These are phyloP conservation scores for Drechslerella dactyloides DNA, from an alignment of 2,329 filamentous ascomycete genomes.

Conservation along the genomic window DNA sequence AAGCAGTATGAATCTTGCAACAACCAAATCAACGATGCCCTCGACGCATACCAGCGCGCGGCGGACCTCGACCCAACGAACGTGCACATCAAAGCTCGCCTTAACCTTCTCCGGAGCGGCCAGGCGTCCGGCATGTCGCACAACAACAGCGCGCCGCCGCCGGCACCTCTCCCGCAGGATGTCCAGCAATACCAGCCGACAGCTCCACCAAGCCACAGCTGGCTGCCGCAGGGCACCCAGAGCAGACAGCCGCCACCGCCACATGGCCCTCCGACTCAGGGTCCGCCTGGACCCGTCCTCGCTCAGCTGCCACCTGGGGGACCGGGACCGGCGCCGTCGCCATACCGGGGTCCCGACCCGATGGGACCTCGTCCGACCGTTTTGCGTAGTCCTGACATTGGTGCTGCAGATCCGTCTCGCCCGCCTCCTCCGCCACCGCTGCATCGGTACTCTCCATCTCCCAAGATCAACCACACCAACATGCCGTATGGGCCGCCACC, in stretches of 20 bases:
- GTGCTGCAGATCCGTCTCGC: constrained; percentile 55
- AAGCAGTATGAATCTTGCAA: constrained; percentile 94
- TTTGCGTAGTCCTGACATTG: constrained; percentile 52
- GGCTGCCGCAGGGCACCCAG: constrained; percentile 75
- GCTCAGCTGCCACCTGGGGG: constrained; percentile 58
- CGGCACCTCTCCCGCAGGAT: constrained; percentile 71
- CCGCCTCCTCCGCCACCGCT: constrained; percentile 60
- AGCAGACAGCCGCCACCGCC: constrained; percentile 68
- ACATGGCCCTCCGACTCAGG: constrained; percentile 57
- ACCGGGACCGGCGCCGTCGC: constrained; percentile 52
- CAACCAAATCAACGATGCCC: constrained; percentile 94
- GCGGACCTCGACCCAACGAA: constrained; percentile 92
- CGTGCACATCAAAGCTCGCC: constrained; percentile 91
- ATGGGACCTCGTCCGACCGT: constrained; percentile 54
- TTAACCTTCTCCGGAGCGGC: constrained; percentile 85
- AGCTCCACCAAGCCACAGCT: constrained; percentile 70
- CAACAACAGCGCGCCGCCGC: constrained; percentile 76
- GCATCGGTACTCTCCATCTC: constrained; percentile 54
- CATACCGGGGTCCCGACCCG: constrained; percentile 56
- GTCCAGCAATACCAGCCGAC: constrained; percentile 89
- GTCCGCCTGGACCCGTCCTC: constrained; percentile 58
- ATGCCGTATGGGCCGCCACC: constrained; percentile 64
- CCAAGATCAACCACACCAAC: constrained; percentile 50
- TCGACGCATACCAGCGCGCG: constrained; percentile 93
- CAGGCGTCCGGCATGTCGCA: constrained; percentile 74